Base-by-base conservation (phyloP, 169 alveolate genomes). In the Haemoproteus tartakovskyi region DNA sequence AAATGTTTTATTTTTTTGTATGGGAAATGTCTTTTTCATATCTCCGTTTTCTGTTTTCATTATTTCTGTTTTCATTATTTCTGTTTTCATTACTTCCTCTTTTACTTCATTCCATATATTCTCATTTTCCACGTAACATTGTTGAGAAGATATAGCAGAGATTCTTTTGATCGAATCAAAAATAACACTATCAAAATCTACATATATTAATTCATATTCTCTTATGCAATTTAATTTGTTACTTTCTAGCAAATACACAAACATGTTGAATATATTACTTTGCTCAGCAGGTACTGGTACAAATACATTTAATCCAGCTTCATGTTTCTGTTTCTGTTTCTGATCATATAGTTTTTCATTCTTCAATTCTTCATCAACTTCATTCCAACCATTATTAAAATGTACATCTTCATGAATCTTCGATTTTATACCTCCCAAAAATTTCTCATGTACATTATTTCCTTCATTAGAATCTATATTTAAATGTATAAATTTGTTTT, bases 81-180 rank as follows among this genome's bases (percentile, higher is more conserved):
- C 19, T 38, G 6, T 40, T 21, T 41, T 19, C 48, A 16, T 9
- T 41, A 1, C 3, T 41, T 40, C 24, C 29, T 29, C 5, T 36
- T 21, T 3, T 33, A 6, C 9, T 6, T 33, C 9, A 33, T 33
- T 33, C 9, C 9, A 9, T 33, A 6, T 33, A 33, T 33, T 33
- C 9, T 33, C 43, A 33, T 33, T 9, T 33, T 6, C 5, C 9
- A 16, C 26, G 21, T 30, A 16, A 1, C 57, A 56, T 27, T 54
- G 52, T 8, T 56, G 57, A 9, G 26, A 26, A 51, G 43, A 18
- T 29, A 18, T 56, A 2, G 57, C n/a, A 2, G 24, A 45, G 59
- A 74, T 56, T 41, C 57, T 74, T 38, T 74, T 74, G 37, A 74
- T 48, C 0, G 62, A 16, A 18, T 74, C 84, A 18, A 74, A 74